Percentiles rank a stretch among this genome's conserved stretches.
These are phyloP conservation scores for Gaultheria prostrata DNA, from an alignment of 148 eudicot species.

Conservation along the genomic window DNA sequence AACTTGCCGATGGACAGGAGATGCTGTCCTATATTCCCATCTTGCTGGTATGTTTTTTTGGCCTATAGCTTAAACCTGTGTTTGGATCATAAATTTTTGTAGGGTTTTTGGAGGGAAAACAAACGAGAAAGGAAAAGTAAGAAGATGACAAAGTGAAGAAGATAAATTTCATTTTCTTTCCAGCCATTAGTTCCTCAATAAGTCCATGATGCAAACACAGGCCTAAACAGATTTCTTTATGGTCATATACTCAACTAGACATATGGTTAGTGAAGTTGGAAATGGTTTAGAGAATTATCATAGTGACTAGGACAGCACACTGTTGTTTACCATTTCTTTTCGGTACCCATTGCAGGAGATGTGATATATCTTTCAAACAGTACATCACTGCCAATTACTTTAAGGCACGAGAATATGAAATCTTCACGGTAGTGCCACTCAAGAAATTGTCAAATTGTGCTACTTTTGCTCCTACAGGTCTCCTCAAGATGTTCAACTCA, in stretches of 20 bases:
- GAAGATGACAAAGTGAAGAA: too few species aligned
- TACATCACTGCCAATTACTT: conserved; percentile 54
- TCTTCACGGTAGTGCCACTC: conserved; percentile 73
- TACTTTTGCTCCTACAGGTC: conserved; percentile 67
- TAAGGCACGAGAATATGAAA: conserved; percentile 69
- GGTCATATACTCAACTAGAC: not conserved
- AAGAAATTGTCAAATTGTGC: conserved; percentile 47
- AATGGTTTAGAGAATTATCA: not conserved
- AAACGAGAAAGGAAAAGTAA: too few species aligned
- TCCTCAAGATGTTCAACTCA: conserved; percentile 70
- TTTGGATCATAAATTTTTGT: not conserved
- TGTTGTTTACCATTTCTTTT: not conserved
- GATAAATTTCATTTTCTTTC: not conserved
- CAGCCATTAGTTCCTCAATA: not conserved
- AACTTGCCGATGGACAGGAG: conserved; percentile 70
- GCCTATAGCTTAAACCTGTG: not conserved
- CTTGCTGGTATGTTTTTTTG: conserved; percentile 38
- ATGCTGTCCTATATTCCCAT: conserved; percentile 61
- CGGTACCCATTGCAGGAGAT: conserved; percentile 51
- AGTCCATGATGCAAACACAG: not conserved
- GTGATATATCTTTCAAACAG: conserved; percentile 54
- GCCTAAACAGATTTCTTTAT: not conserved
- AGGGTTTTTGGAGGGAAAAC: too few species aligned
- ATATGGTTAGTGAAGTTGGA: not conserved
- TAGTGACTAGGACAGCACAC: not conserved